A percentile compares a stretch with the other conserved stretches of the same genome.
These are phyloP conservation scores for Pleomassaria siparia DNA, from an alignment of 2,329 filamentous ascomycete species.

Conservation along the genomic window DNA sequence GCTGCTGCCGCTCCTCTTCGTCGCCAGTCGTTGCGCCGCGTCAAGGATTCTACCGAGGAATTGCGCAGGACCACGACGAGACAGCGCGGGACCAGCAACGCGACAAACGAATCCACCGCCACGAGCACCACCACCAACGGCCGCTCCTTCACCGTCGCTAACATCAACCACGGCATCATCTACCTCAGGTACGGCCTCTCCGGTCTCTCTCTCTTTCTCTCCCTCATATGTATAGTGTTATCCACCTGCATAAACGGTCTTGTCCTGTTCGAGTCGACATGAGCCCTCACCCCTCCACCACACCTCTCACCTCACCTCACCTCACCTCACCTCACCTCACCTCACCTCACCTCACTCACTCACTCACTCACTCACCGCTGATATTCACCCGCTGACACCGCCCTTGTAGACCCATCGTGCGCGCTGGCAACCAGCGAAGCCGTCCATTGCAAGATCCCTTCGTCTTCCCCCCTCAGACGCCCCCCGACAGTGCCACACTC, in stretches of 20 bases:
- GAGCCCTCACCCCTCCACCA: no score
- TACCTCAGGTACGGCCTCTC: constrained; percentile 46
- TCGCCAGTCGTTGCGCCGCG: constrained; percentile 33
- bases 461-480: constrained; percentile 43
- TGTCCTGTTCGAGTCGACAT: no score
- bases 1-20: constrained; percentile 15
- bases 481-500: constrained; percentile 39
- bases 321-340: not conserved
- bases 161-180: constrained; percentile 51
- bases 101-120: constrained; percentile 32
- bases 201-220: not conserved
- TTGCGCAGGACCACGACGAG: constrained; percentile 32
- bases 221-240: not conserved
- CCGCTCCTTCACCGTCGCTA: constrained; percentile 50
- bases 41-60: constrained; percentile 42
- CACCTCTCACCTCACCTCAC: not conserved
- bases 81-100: constrained; percentile 35
- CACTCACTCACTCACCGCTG: no score
- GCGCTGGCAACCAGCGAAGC: constrained; percentile 36
- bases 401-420: constrained; percentile 36
- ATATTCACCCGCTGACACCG: constrained; percentile 1
- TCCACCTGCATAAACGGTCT: no score
- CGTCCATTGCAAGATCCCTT: constrained; percentile 39
- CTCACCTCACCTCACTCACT: not conserved
- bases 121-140: constrained; percentile 29